Base-by-base conservation (phyloP, 352 stramenopile genomes). In the Phytophthora aleatoria region DNA sequence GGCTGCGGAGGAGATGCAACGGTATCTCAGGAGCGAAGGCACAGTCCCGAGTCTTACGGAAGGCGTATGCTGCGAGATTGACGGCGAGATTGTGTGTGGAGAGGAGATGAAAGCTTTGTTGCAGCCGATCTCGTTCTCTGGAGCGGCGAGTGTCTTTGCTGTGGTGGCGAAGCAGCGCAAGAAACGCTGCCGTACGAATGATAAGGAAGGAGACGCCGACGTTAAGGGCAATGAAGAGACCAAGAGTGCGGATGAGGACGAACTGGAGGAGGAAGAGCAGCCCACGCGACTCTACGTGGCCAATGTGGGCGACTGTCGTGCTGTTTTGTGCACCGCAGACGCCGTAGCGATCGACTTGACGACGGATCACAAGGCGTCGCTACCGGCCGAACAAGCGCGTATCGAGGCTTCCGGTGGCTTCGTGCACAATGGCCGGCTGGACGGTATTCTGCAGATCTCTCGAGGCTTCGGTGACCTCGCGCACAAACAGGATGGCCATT, bases 221-320 rank as follows among this genome's bases (percentile, higher is more conserved):
- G 54, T 45, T 24, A 55, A 61, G 16, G 45, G 65, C 47, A 43
- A 28, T 27, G 31, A 50, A 12, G 51, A 50, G 11, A 16, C 39
- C 4, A 53, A 61, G 35, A 38, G 16, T 15, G 52, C 15, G 15
- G 36, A 50, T 47, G 48, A 50, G 10, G 38, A 64, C 0, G 47
- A 55, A 16, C 20, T 58, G 16, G 42, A 70, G 11, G 36, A 63
- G 28, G 54, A 80, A 20, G 72, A 82, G 3, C 60, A 69, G 2
- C 71, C 74, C 8, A 88, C 79, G 2, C 69, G 77, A 28, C 48
- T 97, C 53, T 91, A 94, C 59, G 72, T 97, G 15, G 91, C 87
- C 1, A 94, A 97, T 51, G 79, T 97, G 11, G 92, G 92, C 24
- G 92, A 98, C 54, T 97, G 89, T 53, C 92, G 92, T 38, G 89